Conservation (phyloP, 352 stramenopile genomes). For the Thraustotheca clavata region DNA sequence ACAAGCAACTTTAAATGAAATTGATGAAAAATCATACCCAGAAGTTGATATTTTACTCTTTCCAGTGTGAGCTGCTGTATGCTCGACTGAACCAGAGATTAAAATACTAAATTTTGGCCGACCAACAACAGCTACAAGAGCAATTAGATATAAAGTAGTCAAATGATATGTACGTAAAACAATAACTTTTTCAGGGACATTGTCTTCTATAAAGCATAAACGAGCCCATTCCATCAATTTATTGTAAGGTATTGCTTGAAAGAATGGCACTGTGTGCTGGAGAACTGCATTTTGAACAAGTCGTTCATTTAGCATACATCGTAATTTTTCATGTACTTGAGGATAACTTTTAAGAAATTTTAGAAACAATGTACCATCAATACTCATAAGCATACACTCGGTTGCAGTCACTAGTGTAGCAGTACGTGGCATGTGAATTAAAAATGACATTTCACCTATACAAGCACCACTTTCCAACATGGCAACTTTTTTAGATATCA, state of each 20-base stretch:
- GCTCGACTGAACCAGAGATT: conserved; percentile 8
- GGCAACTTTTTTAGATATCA: conserved; percentile 26
- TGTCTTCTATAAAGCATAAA: conserved; percentile 54
- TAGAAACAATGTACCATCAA: conserved; percentile 67
- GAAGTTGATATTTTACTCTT: neutral
- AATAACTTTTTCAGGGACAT: conserved; percentile 41
- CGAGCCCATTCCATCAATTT: conserved; percentile 51
- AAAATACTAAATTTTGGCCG: conserved; percentile 5
- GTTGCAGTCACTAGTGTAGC: conserved; percentile 56
- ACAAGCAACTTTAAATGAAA: neutral
- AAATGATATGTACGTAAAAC: conserved; percentile 33
- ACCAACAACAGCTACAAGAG: neutral
- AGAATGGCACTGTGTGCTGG: conserved; percentile 16
- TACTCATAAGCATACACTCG: conserved; percentile 72
- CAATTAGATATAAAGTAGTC: neutral
- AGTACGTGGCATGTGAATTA: conserved; percentile 69
- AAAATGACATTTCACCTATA: conserved; percentile 71
- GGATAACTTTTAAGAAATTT: conserved; percentile 46
- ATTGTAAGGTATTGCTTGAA: conserved; percentile 39
- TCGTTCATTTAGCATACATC: conserved; percentile 53
- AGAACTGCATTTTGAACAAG: conserved; percentile 55
- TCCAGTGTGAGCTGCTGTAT: neutral
- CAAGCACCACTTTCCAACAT: conserved; percentile 57
- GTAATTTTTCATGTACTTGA: conserved; percentile 40
- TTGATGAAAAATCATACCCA: neutral